These are phyloP conservation scores for Wakefieldia striispora DNA, from an alignment of 768 basidiomycete species.

Conservation along the genomic window DNA sequence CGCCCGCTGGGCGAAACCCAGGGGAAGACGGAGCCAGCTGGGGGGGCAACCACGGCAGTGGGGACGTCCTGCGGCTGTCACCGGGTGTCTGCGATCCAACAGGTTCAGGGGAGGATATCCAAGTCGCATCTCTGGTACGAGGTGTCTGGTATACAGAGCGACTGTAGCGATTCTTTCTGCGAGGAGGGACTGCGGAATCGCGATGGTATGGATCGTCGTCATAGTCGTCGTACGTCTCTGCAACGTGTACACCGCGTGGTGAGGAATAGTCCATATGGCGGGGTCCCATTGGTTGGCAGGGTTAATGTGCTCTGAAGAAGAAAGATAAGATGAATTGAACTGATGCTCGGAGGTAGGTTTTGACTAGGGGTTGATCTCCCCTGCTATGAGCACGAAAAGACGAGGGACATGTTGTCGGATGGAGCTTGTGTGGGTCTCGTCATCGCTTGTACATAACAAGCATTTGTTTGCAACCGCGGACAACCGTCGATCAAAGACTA, in stretches of 20 bases:
- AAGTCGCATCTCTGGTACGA: constrained; percentile 21
- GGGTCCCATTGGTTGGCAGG: constrained; percentile 24
- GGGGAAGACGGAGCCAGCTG: constrained; percentile 10
- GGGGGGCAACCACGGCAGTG: constrained; percentile 5
- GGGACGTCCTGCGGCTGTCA: not conserved
- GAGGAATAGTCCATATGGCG: constrained; percentile 18
- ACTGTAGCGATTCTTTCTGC: constrained; percentile 22
- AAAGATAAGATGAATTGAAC: no score
- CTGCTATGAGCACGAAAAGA: no score
- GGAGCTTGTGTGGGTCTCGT: no score
- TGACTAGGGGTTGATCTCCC: no score
- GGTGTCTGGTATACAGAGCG: constrained; percentile 19
- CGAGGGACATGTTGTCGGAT: no score
- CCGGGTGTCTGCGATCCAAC: constrained; percentile 8
- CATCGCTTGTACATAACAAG: no score
- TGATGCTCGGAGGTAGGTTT: no score
- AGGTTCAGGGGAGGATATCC: constrained; percentile 21
- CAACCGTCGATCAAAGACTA: no score
- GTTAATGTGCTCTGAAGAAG: not conserved
- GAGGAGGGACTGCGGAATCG: not conserved
- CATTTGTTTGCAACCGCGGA: no score
- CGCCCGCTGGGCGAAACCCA: constrained; percentile 9
- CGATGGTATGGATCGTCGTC: constrained; percentile 11
- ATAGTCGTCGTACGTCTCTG: constrained; percentile 10
- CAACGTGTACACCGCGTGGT: constrained; percentile 23